Base-by-base conservation (phyloP, 129 eudicot species). In the Flaveria robusta region DNA sequence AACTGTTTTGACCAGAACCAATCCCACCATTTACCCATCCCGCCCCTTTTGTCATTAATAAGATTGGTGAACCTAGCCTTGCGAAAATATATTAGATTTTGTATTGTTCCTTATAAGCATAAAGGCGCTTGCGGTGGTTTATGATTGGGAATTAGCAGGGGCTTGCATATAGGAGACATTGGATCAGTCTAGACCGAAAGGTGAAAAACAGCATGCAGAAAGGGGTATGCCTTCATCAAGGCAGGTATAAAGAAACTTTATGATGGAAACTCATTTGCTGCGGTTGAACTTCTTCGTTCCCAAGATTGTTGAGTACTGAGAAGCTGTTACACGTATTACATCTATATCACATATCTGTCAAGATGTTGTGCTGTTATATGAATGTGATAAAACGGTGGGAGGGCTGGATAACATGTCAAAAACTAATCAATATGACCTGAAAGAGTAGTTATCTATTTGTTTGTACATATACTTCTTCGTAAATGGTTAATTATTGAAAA, bases 271-370 rank as follows among this genome's bases (percentile, higher is more conserved):
- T 80, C 84, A 37, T 85, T 82, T 81, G 84, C 63, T 42, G 96
- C 82, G 65, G 82, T 94, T 60, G 96, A 87, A 81, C 79, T 72
- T 2, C 81, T 94, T 29, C 90, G 89, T 70, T 66, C 89, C 41
- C 74, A 91, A 94, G 80, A 94, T 89, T 70, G 99, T 94, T 16
- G 99, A 91, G 78, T 94, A 87, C 78, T 94, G 99, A 96, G 99
- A 91, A 82, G 99, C 97, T 13, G 87, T 94, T 73, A 91, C 91
- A 76, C 96, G 97, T 47, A 92, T 91, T 77, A 91, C 81, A 94
- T 94, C n/a, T 94, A 85, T 81, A 55, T 63, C 11, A 31, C 67
- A 63, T 16, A 14, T 62, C 43, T 13, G 68, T 27, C 37, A 20
- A 23, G 34, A 9, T 34, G 39, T 34, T 34, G 7, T 34, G 37